These are phyloP conservation scores for Vanderwaltozyma tropicalis DNA, from an alignment of 805 yeast species.

Conservation along the genomic window DNA sequence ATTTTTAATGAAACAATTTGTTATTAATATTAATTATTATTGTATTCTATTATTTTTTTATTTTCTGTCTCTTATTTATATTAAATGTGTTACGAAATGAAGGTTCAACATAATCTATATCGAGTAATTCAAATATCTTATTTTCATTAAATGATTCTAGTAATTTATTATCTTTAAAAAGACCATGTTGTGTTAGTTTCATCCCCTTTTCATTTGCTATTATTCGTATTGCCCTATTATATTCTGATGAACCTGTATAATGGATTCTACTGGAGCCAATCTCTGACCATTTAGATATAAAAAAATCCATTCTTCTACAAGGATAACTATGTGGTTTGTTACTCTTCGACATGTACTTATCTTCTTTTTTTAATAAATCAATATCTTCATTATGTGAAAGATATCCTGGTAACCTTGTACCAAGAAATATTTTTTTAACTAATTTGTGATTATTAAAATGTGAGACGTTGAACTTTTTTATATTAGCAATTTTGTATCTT, in stretches of 20 bases:
- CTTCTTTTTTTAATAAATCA: conserved; percentile 7
- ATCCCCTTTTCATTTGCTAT: conserved; percentile 19
- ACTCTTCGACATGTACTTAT: conserved; percentile 17
- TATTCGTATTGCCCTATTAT: conserved; percentile 22
- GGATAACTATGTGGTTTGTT: conserved; percentile 4
- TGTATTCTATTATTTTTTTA: not conserved
- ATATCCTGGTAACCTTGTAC: conserved; percentile 9
- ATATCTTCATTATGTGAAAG: not conserved
- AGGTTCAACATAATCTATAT: conserved; percentile 10
- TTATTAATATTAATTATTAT: not conserved
- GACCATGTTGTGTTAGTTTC: conserved; percentile 25
- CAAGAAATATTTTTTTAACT: conserved; percentile 13
- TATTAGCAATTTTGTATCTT: conserved; percentile 5
- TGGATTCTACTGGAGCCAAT: conserved; percentile 26
- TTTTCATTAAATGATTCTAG: conserved; percentile 21
- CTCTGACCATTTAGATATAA: conserved; percentile 24
- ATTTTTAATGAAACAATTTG: conserved; percentile 3
- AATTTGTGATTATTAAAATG: not conserved
- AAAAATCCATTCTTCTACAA: conserved; percentile 26
- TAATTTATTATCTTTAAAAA: conserved; percentile 14
- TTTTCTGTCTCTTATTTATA: not conserved
- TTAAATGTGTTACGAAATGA: not conserved
- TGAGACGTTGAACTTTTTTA: not conserved
- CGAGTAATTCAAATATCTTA: conserved; percentile 18
- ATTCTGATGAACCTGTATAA: conserved; percentile 26